Evolutionary conservation across 768 basidiomycete species (phyloP).

Genomic region (Cystobasidiopsis lactophilus): DNA sequence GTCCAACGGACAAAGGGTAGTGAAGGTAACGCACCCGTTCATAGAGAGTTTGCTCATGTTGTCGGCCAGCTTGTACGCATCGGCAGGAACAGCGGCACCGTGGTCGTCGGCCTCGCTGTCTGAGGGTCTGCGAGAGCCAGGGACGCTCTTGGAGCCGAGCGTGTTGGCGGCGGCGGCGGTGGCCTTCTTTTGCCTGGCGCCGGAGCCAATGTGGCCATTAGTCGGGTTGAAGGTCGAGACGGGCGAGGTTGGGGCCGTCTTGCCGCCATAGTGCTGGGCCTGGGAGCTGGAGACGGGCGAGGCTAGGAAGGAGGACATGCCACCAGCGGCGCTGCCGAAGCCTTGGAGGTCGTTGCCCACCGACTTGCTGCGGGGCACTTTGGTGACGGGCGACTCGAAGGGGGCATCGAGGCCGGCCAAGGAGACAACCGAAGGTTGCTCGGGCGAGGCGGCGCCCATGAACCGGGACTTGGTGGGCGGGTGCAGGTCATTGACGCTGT

Average conservation of each 20-base stretch:
- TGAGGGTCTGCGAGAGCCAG: background rate
- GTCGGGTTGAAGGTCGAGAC: too few species aligned
- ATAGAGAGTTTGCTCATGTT: too few species aligned
- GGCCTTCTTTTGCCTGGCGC: too few species aligned
- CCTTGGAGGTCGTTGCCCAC: background rate
- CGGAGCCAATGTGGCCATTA: too few species aligned
- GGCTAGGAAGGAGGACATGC: background rate
- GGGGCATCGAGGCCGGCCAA: background rate
- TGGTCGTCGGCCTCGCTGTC: background rate
- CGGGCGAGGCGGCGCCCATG: background rate
- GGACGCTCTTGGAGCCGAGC: background rate
- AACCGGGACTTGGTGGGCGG: background rate
- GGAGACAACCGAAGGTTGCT: too few species aligned
- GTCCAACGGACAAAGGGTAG: too few species aligned
- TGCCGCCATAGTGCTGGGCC: too few species aligned
- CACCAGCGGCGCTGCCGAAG: too few species aligned
- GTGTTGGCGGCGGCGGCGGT: too few species aligned
- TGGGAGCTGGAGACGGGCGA: background rate
- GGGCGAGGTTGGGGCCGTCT: too few species aligned
- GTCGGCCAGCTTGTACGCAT: background rate
- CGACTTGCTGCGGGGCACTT: too few species aligned
- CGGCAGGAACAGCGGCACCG: slow-evolving; percentile 1
- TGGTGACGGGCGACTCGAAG: background rate
- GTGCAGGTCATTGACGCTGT: background rate
- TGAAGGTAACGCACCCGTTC: background rate